A percentile compares a stretch with the other conserved stretches of the same genome.
phyloP scores from a whole-genome alignment of 1,139 yeast genomes.

The Zygosaccharomyces sapae region DNA sequence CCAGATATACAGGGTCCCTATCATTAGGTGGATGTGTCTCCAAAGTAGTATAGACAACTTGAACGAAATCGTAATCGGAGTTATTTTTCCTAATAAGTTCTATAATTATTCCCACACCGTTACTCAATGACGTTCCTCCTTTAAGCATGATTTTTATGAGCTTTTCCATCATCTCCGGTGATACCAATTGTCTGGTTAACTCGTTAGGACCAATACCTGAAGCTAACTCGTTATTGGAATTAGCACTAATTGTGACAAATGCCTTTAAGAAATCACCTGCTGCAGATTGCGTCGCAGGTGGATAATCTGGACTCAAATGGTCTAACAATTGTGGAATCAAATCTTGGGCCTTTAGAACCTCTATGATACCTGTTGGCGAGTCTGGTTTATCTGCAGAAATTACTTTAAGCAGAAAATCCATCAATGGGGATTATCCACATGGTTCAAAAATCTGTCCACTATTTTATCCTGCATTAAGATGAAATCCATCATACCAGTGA shows the following conservation, averaged over 20 bases:
- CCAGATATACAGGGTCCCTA: constrained; percentile 91
- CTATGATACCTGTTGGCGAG: constrained; percentile 59
- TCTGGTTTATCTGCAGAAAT: constrained; percentile 65
- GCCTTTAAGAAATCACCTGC: constrained; percentile 96
- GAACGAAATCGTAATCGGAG: constrained; percentile 89
- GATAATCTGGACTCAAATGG: constrained; percentile 46
- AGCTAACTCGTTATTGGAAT: constrained; percentile 65
- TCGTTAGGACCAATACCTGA: constrained; percentile 97
- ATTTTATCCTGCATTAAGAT: constrained; percentile 48
- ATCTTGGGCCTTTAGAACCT: constrained; percentile 47
- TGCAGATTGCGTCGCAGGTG: constrained; percentile 76
- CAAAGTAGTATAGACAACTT: constrained; percentile 78
- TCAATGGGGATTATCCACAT: constrained; percentile 63
- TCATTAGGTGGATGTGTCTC: constrained; percentile 94
- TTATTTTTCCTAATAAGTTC: constrained; percentile 94
- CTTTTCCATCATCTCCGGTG: constrained; percentile 59
- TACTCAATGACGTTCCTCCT: constrained; percentile 90
- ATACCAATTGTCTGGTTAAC: constrained; percentile 82
- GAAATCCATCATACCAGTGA: constrained; percentile 72
- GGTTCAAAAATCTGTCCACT: constrained; percentile 52
- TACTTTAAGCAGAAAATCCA: constrained; percentile 65
- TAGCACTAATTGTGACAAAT: constrained; percentile 86
- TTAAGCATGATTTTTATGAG: constrained; percentile 78
- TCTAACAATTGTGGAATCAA: constrained; percentile 51
- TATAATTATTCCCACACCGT: constrained; percentile 93